Base-by-base conservation (phyloP, 331 rosid genomes). In the Quercus phellos region DNA sequence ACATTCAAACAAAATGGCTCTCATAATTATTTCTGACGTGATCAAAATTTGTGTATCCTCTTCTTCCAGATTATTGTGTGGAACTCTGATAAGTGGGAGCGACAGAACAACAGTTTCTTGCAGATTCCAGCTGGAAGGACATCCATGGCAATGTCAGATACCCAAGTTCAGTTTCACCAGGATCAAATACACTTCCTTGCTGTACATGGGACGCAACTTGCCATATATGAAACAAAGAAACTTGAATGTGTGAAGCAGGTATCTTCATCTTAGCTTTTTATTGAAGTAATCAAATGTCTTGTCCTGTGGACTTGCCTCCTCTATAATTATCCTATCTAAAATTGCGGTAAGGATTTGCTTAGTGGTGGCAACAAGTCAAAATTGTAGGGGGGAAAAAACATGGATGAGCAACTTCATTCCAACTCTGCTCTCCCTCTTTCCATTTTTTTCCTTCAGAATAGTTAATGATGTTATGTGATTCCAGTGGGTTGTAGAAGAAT, bases 161-260 rank as follows among this genome's bases (percentile, higher is more conserved):
- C 87, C 38, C 88, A 73, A 58, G 78, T 90, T 21, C 90, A 90
- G 74, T 86, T 88, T 81, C 88, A 84, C 69, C 82, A 56, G 72
- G 92, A 90, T 72, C 90, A 88, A 74, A 77, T 68, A 30, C 94
- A 88, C 74, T 77, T 90, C 81, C 88, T 88, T 14, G 85, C 77
- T 6, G 88, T 79, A 19, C 90, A 86, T 26, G 84, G 87, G 84
- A 85, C 84, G 26, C 94, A 84, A 76, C 78, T 90, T 38, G 86
- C 90, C 19, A 64, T 88, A 30, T 85, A 74, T 6, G 90, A 88
- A 34, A 75, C 87, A 3, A 32, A 80, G 7, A 80, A 77, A 21
- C 90, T 88, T 70, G 85, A 88, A 80, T 83, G 89, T 68, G 74
- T 82, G 35, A 83, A 85, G 74, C 86, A 88, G 89, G 94, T 88